These are phyloP conservation scores for Diaporthe vaccinii DNA, from an alignment of 2,329 filamentous ascomycete species.

Conservation along the genomic window DNA sequence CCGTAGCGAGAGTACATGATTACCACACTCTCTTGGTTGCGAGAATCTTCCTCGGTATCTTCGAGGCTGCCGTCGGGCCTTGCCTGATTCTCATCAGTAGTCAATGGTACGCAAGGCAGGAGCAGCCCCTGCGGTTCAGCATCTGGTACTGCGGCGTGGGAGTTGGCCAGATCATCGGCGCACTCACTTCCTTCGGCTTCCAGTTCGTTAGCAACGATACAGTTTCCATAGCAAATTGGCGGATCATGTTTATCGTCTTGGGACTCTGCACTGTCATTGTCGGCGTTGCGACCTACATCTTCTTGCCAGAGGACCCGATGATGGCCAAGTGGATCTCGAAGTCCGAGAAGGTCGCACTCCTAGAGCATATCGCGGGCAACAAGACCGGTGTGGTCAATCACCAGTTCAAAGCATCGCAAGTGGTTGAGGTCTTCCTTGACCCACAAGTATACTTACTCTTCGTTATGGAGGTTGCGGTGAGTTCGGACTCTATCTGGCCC, in stretches of 20 bases:
- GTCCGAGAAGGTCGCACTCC: conserved; percentile 59
- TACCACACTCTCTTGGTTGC: conserved; percentile 67
- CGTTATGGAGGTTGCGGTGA: conserved; percentile 62
- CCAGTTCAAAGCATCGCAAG: conserved; percentile 65
- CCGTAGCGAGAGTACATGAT: conserved; percentile 65
- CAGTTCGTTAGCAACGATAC: conserved; percentile 58
- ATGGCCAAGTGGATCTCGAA: conserved; percentile 56
- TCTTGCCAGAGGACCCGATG: conserved; percentile 65
- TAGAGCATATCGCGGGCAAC: conserved; percentile 69
- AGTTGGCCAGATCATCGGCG: conserved; percentile 66
- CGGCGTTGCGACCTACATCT: conserved; percentile 55
- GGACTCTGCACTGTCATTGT: conserved; percentile 61
- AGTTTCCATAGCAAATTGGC: conserved; percentile 56
- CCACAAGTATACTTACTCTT: conserved; percentile 66
- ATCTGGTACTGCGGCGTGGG: conserved; percentile 74
- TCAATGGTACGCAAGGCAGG: conserved; percentile 69
- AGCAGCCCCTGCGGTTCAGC: conserved; percentile 70
- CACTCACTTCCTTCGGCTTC: conserved; percentile 65
- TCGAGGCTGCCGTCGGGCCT: conserved; percentile 72
- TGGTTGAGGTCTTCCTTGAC: conserved; percentile 65
- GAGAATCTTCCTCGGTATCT: conserved; percentile 71
- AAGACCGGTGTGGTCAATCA: conserved; percentile 69
- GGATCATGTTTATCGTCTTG: conserved; percentile 64
- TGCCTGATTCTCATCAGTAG: conserved; percentile 72
- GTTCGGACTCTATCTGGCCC: conserved; percentile 40